Percentiles rank a stretch among this genome's conserved stretches.
Conservation (phyloP, 495 filamentous ascomycete species). For the Pyronema omphalodes region DNA sequence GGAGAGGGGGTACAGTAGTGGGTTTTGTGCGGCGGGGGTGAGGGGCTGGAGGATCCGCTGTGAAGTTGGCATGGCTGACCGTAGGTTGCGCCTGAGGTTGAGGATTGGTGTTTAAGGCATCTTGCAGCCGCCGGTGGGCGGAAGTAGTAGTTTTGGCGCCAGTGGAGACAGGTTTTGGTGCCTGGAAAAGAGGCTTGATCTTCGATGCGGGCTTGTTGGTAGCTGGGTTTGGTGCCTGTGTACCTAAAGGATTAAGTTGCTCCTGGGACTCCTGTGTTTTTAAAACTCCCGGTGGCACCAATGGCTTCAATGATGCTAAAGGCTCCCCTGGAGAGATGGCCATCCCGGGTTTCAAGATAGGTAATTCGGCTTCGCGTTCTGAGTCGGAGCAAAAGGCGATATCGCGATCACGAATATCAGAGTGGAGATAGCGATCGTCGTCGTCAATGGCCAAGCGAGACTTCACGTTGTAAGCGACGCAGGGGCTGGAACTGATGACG, state of each 20-base stretch:
- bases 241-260: neutral
- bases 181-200: too few relatives aligned
- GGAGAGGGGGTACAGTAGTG: slow-evolving; percentile 6
- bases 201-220: too few relatives aligned
- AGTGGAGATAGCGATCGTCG: neutral
- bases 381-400: too few relatives aligned
- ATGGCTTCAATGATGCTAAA: neutral
- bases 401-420: neutral
- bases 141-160: slow-evolving; percentile 17
- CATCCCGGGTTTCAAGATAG: too few relatives aligned
- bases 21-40: slow-evolving; percentile 13
- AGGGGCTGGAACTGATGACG: neutral
- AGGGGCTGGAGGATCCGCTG: neutral
- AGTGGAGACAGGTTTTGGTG: too few relatives aligned
- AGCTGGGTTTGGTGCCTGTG: too few relatives aligned
- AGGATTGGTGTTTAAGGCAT: slow-evolving; percentile 7
- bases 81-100: too few relatives aligned
- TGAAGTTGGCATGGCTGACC: neutral
- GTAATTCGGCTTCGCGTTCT: too few relatives aligned
- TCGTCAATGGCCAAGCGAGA: neutral
- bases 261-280: neutral
- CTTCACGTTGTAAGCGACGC: neutral
- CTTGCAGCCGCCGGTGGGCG: slow-evolving; percentile 19
- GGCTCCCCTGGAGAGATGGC: neutral
- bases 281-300: neutral